phyloP scores from a whole-genome alignment of 2,329 filamentous ascomycete species.

The Fusarium fujikuroi region DNA sequence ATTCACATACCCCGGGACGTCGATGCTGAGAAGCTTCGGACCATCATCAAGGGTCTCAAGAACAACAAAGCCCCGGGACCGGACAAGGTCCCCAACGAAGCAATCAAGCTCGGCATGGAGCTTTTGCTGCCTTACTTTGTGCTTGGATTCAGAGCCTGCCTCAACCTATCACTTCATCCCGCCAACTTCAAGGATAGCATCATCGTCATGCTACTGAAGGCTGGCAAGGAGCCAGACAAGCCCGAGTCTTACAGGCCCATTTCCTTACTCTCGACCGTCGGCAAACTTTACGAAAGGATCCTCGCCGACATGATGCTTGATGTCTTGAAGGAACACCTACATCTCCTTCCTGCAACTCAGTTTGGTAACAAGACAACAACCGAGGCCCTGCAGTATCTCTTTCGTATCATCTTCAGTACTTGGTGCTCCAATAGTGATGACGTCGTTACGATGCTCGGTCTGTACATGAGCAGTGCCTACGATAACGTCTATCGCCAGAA shows the following conservation, averaged over 20 bases:
- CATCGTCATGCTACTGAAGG: slow-evolving; percentile 8
- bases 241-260: slow-evolving; percentile 18
- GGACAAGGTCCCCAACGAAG: slow-evolving; percentile 10
- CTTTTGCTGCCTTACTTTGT: not conserved
- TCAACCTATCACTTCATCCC: slow-evolving; percentile 1
- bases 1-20: not conserved
- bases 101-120: not conserved
- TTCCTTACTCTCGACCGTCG: slow-evolving; percentile 2
- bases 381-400: slow-evolving; percentile 10
- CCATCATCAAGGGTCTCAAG: not conserved
- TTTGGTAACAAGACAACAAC: slow-evolving; percentile 15
- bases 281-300: slow-evolving; percentile 22
- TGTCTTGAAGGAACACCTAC: not conserved
- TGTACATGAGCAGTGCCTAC: slow-evolving; percentile 18
- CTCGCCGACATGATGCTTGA: not conserved
- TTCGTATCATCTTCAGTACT: not conserved
- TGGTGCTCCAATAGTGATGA: not conserved
- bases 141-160: slow-evolving; percentile 1
- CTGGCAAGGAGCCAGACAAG: not conserved
- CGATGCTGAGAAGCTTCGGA: not conserved
- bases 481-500: slow-evolving; percentile 2
- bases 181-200: slow-evolving; percentile 4
- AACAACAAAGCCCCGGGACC: slow-evolving; percentile 2
- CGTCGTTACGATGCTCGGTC: not conserved
- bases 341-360: not conserved